A percentile compares a stretch with the other conserved stretches of the same genome.
These are phyloP conservation scores for Ophiostoma tasmaniense DNA, from an alignment of 2,329 filamentous ascomycete species.

Conservation along the genomic window DNA sequence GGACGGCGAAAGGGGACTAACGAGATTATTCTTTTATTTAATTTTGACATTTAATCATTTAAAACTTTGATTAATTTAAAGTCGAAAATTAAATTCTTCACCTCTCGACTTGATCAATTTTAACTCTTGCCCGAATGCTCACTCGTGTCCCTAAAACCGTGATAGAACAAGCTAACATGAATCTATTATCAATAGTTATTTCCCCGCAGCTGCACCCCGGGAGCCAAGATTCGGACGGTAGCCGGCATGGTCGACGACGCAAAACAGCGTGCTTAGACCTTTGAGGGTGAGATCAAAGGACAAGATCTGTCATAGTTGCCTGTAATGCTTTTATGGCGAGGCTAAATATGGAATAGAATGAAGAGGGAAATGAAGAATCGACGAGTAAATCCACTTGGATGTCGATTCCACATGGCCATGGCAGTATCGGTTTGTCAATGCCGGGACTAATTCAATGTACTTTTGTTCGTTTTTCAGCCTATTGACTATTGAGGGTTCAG, in stretches of 20 bases:
- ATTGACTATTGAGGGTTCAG: not conserved
- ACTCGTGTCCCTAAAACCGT: not conserved
- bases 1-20: not conserved
- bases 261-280: not conserved
- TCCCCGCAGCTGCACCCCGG: constrained; percentile 1
- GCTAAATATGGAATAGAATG: not conserved
- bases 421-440: constrained; percentile 10
- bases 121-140: not conserved
- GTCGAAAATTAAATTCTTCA: not conserved
- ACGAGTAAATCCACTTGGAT: not conserved
- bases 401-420: not conserved
- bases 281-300: not conserved
- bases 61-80: not conserved
- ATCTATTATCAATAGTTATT: not conserved
- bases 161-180: not conserved
- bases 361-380: not conserved
- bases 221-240: not conserved
- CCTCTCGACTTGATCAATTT: not conserved
- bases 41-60: not conserved
- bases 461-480: not conserved
- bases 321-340: not conserved
- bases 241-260: not conserved
- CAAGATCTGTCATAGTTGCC: not conserved
- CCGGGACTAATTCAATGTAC: constrained; percentile 9
- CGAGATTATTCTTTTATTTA: not conserved